Base-by-base conservation (phyloP, 2,329 filamentous ascomycete species). In the Macroventuria anomochaeta region DNA sequence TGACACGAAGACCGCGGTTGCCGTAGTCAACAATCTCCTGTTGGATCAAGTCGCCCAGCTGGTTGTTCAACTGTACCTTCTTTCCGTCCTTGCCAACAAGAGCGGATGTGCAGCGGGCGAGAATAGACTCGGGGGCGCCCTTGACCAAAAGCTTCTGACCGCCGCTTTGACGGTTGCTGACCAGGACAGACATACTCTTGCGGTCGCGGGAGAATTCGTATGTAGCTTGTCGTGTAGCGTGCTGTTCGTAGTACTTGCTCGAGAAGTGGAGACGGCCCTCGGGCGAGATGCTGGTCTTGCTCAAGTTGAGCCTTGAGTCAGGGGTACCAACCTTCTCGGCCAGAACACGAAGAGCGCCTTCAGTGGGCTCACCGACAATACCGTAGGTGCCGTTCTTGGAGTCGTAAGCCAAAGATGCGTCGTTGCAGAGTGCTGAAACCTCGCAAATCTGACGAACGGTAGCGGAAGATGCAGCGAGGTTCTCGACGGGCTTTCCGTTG, bases 111-210 rank as follows among this genome's bases (percentile, higher is more conserved):
- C 95, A 99, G 55, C 96, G 89, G 66, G 96, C 93, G 58, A 99
- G 84, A 64, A 99, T 88, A 11, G 92, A 91, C 76, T 99, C 95
- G 5, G 95, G 95, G 17, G 96, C 95, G 67, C 95, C 95, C 79
- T 99, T 99, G 62, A 99, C 93, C 41, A 99, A 83, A 10, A 99
- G 86, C 73, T 89, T 92, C 78, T 95, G 86, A 46, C 86, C 77
- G 42, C 82, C 80, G 50, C 84, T 88, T 15, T 54, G 38, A 28
- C 8, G 15, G 48, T 84, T 83, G 61, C 88, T 84, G 58, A 96
- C 91, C 54, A 97, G 80, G 29, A 99, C 96, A 40, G 95, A 99
- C 95, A 99, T 99, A 77, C 93, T 97, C 85, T 99, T 99, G 59
- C 95, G 87, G 76, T 99, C 95, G 66, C 95, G 88, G 1, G 95